Base-by-base conservation (phyloP, 2,329 filamentous ascomycete species). In the Drechslerella coelobrocha region DNA sequence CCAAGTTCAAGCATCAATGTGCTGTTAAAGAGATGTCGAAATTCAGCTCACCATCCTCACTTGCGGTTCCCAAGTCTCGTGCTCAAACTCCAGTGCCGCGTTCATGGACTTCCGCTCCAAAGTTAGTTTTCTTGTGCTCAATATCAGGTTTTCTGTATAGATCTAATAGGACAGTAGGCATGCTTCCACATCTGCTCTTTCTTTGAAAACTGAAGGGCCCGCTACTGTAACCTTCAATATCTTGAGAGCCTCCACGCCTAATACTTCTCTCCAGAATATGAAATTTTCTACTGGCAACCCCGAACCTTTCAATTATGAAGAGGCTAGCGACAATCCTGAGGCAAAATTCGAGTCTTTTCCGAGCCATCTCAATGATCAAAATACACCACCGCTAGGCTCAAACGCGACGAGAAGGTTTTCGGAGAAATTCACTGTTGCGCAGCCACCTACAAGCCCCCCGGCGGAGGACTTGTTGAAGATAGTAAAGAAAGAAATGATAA, bases 201-300 rank as follows among this genome's bases (percentile, higher is more conserved):
- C n/a, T n/a, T n/a, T n/a, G n/a, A n/a, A n/a, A n/a, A n/a, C n/a
- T n/a, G n/a, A n/a, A n/a, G n/a, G n/a, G n/a, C 43, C 14, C 4
- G 19, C 63, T 0, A 61, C 29, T 10, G 31, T 68, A 14, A 61
- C 53, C 8, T 41, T 68, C n/a, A 68, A 68, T 31, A 61, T 68
- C 12, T 26, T 39, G 3, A 61, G 37, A 12, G 23, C 24, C 6
- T 24, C 24, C 19, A 41, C 51, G 12, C 41, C 51, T 31, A 41
- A 50, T n/a, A 4, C 37, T 21, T 19, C 23, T 1, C 9, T 17
- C 10, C 7, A 21, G 17, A 43, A 41, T 14, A 9, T 23, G n/a
- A 19, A 17, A 24, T 9, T 23, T 7, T 5, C 19, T 9, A 6
- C 17, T 17, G 10, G 8, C 6, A n/a, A 5, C 37, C 34, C 34